Conservation (phyloP, 2,329 filamentous ascomycete species). For the Sphaerulina musiva region DNA sequence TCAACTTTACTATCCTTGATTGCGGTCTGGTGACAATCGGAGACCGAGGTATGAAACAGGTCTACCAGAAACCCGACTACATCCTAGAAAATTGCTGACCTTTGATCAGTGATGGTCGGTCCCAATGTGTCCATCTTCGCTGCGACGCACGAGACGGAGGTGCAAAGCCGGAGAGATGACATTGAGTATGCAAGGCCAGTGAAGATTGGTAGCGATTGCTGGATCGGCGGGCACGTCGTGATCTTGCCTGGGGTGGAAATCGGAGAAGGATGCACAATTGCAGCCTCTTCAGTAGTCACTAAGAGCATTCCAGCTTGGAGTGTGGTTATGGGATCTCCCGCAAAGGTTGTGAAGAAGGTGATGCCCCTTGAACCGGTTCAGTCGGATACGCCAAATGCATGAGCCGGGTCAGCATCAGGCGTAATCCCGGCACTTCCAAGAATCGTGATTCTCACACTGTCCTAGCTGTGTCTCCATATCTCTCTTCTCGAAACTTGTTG, state of each 20-base stretch:
- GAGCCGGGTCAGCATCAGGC: background rate
- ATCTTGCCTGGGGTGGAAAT: conserved; percentile 25
- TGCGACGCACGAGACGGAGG: conserved; percentile 49
- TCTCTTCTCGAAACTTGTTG: background rate
- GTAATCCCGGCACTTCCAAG: background rate
- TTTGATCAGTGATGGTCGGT: conserved; percentile 42
- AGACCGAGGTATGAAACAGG: conserved; percentile 29
- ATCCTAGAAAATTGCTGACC: background rate
- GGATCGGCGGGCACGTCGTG: conserved; percentile 21
- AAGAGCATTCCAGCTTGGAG: conserved; percentile 22
- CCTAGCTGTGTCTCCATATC: background rate
- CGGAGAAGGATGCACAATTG: conserved; percentile 23
- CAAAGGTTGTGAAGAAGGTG: conserved; percentile 22
- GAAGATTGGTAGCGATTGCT: conserved; percentile 37
- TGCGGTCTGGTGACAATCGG: conserved; percentile 49
- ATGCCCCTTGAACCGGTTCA: conserved; percentile 12
- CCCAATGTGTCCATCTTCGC: conserved; percentile 49
- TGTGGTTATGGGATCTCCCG: conserved; percentile 23
- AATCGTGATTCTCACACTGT: background rate
- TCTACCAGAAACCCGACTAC: background rate
- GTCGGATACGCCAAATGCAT: background rate
- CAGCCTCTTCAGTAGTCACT: conserved; percentile 20
- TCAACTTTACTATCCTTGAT: conserved; percentile 50
- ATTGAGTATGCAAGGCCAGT: conserved; percentile 47
- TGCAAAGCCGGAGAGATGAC: conserved; percentile 42